Base-by-base conservation (phyloP, 805 yeast genomes). In the Cephaloascus albidus region DNA sequence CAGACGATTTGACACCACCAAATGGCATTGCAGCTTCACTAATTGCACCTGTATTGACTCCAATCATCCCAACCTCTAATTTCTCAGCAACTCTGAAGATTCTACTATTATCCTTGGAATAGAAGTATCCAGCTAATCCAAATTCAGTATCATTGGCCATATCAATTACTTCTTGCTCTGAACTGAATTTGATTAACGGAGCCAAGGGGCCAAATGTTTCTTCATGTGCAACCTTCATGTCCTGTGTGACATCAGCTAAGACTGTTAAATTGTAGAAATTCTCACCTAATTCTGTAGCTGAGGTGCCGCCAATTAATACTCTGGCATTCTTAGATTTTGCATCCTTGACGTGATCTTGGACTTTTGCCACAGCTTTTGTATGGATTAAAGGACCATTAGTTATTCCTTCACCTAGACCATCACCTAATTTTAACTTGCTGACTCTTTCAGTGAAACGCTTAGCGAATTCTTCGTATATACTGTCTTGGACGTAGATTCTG, bases 151-250 rank as follows among this genome's bases (percentile, higher is more conserved):
- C 68, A 58, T 85, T 85, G 18, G 93, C 89, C 41, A 66, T 51
- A 38, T 52, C 56, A 6, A 84, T 37, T 3, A 75, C 89, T 53
- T 81, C 85, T 35, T 77, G 81, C 36, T 75, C 83, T n/a, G 77
- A 56, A 33, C 58, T 54, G 53, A 85, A 85, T 51, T 72, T 74
- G 53, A 81, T 72, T 38, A 85, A 58, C 2, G 87, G 85, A 16
- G 85, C 85, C 15, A 85, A 65, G 2, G 94, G 94, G 2, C 93
- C 94, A 55, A 85, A 85, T 2, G 89, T 83, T 56, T 85, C 94
- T 48, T 83, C 88, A n/a, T 57, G 47, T 47, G 72, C 66, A 27
- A 84, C 74, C 33, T 55, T 45, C 76, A 84, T 83, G 17, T 65
- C 67, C 2, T 62, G 54, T 37, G 78, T 74, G 36, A 77, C 83